phyloP scores from a whole-genome alignment of 2,329 filamentous ascomycete genomes.

The Stachybotrys echinatus region DNA sequence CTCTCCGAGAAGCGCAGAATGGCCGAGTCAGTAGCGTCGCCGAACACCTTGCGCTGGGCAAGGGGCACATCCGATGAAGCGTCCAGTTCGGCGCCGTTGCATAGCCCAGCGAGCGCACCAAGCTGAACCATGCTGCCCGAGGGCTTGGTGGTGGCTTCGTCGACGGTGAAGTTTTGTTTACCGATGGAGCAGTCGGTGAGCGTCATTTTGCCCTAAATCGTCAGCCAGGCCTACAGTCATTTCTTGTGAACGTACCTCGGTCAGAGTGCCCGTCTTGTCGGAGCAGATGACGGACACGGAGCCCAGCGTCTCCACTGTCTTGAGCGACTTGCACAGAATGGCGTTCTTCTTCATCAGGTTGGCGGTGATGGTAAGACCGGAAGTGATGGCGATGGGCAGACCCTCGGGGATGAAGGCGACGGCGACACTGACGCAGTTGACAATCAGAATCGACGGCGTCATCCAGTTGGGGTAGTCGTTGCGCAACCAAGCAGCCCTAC shows the following conservation, averaged over 20 bases:
- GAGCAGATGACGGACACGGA: constrained; percentile 70
- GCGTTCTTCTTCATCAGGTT: constrained; percentile 73
- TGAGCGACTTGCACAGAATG: constrained; percentile 73
- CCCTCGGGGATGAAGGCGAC: constrained; percentile 75
- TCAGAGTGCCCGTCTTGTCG: constrained; percentile 71
- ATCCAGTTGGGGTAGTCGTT: constrained; percentile 65
- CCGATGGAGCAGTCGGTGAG: constrained; percentile 65
- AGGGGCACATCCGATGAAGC: constrained; percentile 57
- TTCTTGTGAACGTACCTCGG: constrained; percentile 41
- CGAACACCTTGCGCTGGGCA: constrained; percentile 59
- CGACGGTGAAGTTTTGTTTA: constrained; percentile 38
- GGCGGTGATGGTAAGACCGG: constrained; percentile 69
- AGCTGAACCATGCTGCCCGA: constrained; percentile 48
- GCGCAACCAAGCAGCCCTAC: constrained; percentile 66
- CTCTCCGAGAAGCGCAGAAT: constrained; percentile 66
- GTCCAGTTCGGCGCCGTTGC: constrained; percentile 73
- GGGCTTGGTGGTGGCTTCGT: constrained; percentile 36
- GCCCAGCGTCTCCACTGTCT: constrained; percentile 72
- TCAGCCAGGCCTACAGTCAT: constrained; percentile 4
- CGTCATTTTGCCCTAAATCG: constrained; percentile 59
- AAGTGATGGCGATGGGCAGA: constrained; percentile 63
- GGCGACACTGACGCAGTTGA: constrained; percentile 66
- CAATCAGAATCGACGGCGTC: constrained; percentile 64
- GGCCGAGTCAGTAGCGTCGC: constrained; percentile 73
- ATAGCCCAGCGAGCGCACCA: constrained; percentile 57